Percentiles rank a stretch among this genome's conserved stretches.
These are phyloP conservation scores for Metschnikowia anglica DNA, from an alignment of 805 yeast genomes.

Conservation along the genomic window DNA sequence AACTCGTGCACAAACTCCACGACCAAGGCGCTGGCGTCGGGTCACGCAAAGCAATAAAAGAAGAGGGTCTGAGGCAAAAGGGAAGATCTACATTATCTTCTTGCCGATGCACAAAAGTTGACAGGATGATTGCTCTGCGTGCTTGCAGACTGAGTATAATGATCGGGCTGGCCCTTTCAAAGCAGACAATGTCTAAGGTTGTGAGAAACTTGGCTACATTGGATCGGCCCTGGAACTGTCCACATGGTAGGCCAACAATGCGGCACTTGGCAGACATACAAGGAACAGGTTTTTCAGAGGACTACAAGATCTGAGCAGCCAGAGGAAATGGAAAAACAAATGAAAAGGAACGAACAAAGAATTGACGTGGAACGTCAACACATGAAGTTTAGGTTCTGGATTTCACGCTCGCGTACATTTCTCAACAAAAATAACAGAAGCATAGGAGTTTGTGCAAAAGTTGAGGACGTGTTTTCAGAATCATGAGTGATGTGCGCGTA, in stretches of 20 bases:
- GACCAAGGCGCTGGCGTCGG: constrained; percentile 34
- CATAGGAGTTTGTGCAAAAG: no score
- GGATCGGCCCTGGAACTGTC: constrained; percentile 95
- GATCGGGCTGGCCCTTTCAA: constrained; percentile 76
- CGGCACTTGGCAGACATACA: constrained; percentile 73
- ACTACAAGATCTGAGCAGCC: constrained; percentile 13
- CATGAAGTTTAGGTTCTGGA: no score
- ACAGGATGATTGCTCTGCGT: constrained; percentile 87
- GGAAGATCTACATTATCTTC: constrained; percentile 2
- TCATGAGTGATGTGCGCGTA: no score
- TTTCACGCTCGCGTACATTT: no score
- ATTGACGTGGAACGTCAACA: no score
- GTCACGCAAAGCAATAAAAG: neutral
- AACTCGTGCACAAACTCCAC: constrained; percentile 65
- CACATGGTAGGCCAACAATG: constrained; percentile 98
- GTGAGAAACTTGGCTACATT: constrained; percentile 66
- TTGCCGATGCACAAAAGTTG: constrained; percentile 66
- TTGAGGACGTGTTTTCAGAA: no score
- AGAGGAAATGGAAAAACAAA: no score
- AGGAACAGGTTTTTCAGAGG: constrained; percentile 16
- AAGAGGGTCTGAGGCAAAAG: neutral
- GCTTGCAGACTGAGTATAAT: constrained; percentile 93
- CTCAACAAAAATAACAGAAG: no score
- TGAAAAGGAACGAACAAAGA: neutral
- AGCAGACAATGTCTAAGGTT: constrained; percentile 61